Percentiles rank a stretch among this genome's conserved stretches.
Conservation (phyloP, 2,329 filamentous ascomycete species). For the Neopestalotiopsis rosae region DNA sequence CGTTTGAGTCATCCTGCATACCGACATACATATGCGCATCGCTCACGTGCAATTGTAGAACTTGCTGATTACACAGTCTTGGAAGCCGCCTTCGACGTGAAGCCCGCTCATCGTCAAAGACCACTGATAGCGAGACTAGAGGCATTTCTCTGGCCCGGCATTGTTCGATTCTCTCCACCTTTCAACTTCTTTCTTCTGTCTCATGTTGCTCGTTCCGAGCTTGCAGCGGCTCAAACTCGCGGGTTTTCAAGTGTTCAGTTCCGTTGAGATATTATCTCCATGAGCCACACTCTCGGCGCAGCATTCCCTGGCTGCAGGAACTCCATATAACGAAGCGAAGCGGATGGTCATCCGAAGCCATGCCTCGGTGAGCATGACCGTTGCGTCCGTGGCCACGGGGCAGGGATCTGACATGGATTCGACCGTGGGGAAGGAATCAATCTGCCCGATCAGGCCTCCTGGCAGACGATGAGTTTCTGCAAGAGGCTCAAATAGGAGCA, state of each 20-base stretch:
- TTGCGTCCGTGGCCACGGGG: neutral
- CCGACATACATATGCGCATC: neutral
- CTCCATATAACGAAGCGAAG: neutral
- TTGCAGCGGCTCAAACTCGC: neutral
- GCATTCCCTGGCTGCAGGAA: neutral
- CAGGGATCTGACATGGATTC: conserved; percentile 6
- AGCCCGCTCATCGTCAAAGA: no score
- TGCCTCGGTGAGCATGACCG: neutral
- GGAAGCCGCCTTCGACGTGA: neutral
- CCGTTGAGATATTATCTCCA: neutral
- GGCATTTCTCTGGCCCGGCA: no score
- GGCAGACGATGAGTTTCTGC: neutral
- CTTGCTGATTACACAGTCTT: neutral
- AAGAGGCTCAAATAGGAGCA: neutral
- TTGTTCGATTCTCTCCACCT: neutral
- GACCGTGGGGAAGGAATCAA: neutral
- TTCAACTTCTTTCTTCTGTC: neutral
- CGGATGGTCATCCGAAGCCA: neutral
- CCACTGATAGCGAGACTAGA: no score
- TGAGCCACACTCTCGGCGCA: neutral
- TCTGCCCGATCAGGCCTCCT: neutral
- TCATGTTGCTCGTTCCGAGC: neutral
- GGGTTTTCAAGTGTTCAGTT: neutral
- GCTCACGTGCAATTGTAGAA: neutral
- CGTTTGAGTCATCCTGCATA: neutral